Evolutionary conservation across 2,329 filamentous ascomycete genomes (phyloP).

Genomic region (Calonectria pseudoturangicola): DNA sequence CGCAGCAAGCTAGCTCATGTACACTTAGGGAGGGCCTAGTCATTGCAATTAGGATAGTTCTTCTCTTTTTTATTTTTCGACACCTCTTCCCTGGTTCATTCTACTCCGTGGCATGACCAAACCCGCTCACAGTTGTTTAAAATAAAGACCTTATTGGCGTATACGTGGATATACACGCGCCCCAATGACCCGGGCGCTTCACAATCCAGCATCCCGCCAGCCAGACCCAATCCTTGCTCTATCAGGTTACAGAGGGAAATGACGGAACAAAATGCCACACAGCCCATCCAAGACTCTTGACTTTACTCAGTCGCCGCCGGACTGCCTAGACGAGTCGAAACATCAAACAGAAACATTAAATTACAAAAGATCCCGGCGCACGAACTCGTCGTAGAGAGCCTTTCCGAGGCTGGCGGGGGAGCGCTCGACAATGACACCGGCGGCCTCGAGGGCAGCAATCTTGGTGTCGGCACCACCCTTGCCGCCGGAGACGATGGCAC

Average conservation of each 20-base stretch:
- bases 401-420: conserved; percentile 95
- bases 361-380: conserved; percentile 96
- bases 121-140: conserved; percentile 41
- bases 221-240: conserved; percentile 58
- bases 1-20: conserved; percentile 10
- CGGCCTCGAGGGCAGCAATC: conserved; percentile 94
- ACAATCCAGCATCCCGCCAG: conserved; percentile 54
- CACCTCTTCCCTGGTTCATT: conserved; percentile 36
- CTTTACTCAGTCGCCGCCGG: conserved; percentile 47
- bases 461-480: conserved; percentile 99
- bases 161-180: conserved; percentile 51
- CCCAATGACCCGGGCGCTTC: conserved; percentile 50
- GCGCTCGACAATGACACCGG: conserved; percentile 96
- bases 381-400: conserved; percentile 95
- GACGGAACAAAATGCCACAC: conserved; percentile 55
- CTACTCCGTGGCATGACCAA: conserved; percentile 37
- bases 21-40: conserved; percentile 4
- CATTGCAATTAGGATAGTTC: conserved; percentile 18
- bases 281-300: conserved; percentile 53
- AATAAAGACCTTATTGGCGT: conserved; percentile 51
- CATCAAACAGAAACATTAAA: conserved; percentile 46
- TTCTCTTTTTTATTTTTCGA: conserved; percentile 22
- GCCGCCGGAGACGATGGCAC: conserved; percentile 97
- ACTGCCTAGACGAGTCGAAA: conserved; percentile 37
- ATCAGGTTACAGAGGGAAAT: conserved; percentile 59